These are phyloP conservation scores for Hypoxylon sp. DNA, from an alignment of 2,329 filamentous ascomycete species.

Conservation along the genomic window DNA sequence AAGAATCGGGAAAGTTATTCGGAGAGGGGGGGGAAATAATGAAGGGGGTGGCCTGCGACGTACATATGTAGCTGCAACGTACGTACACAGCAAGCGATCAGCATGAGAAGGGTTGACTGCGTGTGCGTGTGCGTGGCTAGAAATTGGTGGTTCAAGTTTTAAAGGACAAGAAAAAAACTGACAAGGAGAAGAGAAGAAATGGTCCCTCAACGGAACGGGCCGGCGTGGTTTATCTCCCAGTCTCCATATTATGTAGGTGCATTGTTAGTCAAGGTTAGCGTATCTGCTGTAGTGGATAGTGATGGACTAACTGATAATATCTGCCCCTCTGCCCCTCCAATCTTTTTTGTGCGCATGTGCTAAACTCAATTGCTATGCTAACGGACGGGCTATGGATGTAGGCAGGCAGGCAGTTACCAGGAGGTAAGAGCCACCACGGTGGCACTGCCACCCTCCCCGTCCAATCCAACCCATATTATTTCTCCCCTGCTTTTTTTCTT, in stretches of 20 bases:
- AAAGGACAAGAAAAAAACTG: too few species aligned
- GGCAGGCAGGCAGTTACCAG: too few species aligned
- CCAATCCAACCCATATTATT: too few species aligned
- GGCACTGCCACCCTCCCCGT: slow-evolving; percentile 30
- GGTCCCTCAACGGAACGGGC: slow-evolving; percentile 30
- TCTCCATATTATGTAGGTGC: too few species aligned
- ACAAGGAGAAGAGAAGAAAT: too few species aligned
- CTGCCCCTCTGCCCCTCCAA: slow-evolving; percentile 1
- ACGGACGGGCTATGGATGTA: neutral
- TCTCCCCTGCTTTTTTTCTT: too few species aligned
- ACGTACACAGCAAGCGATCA: slow-evolving; percentile 14
- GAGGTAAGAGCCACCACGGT: slow-evolving; percentile 29
- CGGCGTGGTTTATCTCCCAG: slow-evolving; percentile 11
- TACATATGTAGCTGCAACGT: slow-evolving; percentile 17
- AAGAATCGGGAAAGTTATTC: slow-evolving; percentile 26
- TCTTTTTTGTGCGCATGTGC: too few species aligned
- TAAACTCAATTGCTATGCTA: neutral
- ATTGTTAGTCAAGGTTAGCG: slow-evolving; percentile 25
- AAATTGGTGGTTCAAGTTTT: slow-evolving; percentile 10
- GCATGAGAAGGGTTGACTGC: slow-evolving; percentile 35
- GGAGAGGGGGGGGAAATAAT: slow-evolving; percentile 11
- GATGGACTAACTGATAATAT: slow-evolving; percentile 15
- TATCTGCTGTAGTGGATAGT: slow-evolving; percentile 1
- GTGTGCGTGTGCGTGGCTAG: too few species aligned
- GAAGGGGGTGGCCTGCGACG: neutral